Conservation (phyloP, 805 yeast species). For the Suhomyces vadensis region DNA sequence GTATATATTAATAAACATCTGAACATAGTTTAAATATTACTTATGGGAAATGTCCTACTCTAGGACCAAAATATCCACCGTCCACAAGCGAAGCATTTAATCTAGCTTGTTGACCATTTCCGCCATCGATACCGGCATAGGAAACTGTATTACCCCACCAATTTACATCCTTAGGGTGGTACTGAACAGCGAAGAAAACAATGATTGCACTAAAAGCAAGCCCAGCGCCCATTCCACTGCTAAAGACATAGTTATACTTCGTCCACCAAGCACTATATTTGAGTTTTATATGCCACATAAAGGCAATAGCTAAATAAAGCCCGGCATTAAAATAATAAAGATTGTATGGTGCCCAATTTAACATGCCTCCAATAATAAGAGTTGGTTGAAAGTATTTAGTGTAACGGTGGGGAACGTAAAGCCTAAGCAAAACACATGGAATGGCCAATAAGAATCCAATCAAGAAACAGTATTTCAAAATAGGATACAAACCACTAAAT, state of each 20-base stretch:
- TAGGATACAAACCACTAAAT: conserved; percentile 30
- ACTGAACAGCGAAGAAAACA: conserved; percentile 36
- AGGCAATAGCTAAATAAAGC: conserved; percentile 22
- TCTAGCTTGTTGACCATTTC: conserved; percentile 5
- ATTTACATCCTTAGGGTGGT: conserved; percentile 19
- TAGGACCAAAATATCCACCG: conserved; percentile 40
- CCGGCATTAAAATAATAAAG: conserved; percentile 29
- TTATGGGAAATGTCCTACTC: conserved; percentile 22
- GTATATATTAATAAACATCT: too few relatives aligned
- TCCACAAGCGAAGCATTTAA: conserved; percentile 26
- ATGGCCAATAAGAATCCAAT: conserved; percentile 30
- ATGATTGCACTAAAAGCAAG: conserved; percentile 32
- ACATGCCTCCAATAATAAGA: conserved; percentile 28
- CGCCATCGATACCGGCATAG: conserved; percentile 3
- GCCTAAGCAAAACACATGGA: conserved; percentile 17
- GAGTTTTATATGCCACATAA: conserved; percentile 28
- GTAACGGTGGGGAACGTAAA: conserved; percentile 14
- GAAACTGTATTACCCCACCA: conserved; percentile 11
- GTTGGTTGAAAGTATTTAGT: conserved; percentile 34
- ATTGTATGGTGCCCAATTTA: conserved; percentile 33
- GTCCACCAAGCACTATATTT: conserved; percentile 32
- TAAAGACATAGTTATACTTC: conserved; percentile 32
- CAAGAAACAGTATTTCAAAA: conserved; percentile 32
- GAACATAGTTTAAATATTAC: too few relatives aligned
- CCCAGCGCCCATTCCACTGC: conserved; percentile 30